A percentile compares a stretch with the other conserved stretches of the same genome.
Evolutionary conservation across 441 rosid genomes (phyloP).

Genomic region (Kokia cookei): DNA sequence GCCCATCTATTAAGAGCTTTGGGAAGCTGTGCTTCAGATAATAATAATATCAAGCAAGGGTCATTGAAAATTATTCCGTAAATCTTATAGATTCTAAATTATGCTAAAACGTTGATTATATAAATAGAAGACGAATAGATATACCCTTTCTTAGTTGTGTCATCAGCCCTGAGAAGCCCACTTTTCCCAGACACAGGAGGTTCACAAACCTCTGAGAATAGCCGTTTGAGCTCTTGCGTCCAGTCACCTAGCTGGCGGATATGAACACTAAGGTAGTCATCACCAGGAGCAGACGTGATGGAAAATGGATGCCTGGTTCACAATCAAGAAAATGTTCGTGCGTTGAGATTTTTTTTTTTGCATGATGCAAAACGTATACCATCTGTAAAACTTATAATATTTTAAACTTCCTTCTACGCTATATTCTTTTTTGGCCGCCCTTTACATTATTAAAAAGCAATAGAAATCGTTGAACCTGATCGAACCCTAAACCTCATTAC

Average conservation of each 20-base stretch:
- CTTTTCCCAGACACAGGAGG: constrained; percentile 74
- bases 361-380: not conserved
- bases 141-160: constrained; percentile 66
- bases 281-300: constrained; percentile 91
- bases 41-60: not conserved
- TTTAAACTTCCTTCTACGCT: not conserved
- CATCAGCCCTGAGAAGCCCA: constrained; percentile 89
- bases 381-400: not conserved
- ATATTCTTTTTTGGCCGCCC: too few species aligned
- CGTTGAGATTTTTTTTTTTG: not conserved
- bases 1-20: constrained; percentile 83
- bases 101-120: not conserved
- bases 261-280: constrained; percentile 87
- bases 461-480: not conserved
- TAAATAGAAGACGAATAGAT: not conserved
- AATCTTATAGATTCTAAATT: not conserved
- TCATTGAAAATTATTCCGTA: not conserved
- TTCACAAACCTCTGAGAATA: constrained; percentile 71
- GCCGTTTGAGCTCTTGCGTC: constrained; percentile 83
- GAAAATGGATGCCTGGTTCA: constrained; percentile 96
- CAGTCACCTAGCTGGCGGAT: constrained; percentile 93
- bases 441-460: not conserved
- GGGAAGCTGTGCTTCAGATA: constrained; percentile 55
- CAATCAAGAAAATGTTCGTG: constrained; percentile 7
- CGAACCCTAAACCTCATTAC: not conserved